Base-by-base conservation (phyloP, 225 moss, liverwort and hornwort species). In the Climacium dendroides region DNA sequence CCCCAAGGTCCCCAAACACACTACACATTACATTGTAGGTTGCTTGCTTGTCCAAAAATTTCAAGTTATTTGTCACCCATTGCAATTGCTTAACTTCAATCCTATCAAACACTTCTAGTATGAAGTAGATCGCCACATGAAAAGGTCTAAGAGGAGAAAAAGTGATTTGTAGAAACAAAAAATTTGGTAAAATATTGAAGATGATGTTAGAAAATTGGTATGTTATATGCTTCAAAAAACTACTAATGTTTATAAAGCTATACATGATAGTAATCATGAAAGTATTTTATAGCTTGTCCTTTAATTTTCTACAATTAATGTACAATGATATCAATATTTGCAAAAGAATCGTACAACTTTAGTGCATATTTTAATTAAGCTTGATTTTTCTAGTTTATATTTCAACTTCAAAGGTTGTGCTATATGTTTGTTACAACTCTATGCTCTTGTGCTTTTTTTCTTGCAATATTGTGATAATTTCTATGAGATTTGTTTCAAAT, bases 1-100 rank as follows among this genome's bases (percentile, higher is more conserved):
- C 13, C 7, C 37, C 12, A 37, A n/a, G 12, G 66, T n/a, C 13
- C 4, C 66, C 12, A 37, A n/a, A 7, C 6, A 11, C n/a, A 66
- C 0, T n/a, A 1, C 7, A 66, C 66, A 22, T 66, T n/a, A 20
- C 2, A 12, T 13, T 66, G 37, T 6, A 66, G 22, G 37, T 66
- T 66, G 10, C 7, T 37, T 37, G 7, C 3, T 65, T 65, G 35
- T 3, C 22, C 3, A 22, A 7, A 66, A 66, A 66, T 2, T 37
- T 22, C 13, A 37, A n/a, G 7, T 37, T 66, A 66, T 8, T 37
- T 66, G 2, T 22, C n/a, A 66, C 7, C 12, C 4, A 22, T 2
- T 11, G 0, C 4, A 37, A 66, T 66, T 0, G 1, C 22, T 2
- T 66, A 1, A 22, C 6, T 1, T 11, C n/a, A 20, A n/a, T 66